Evolutionary conservation across 495 filamentous ascomycete genomes (phyloP).

Genomic region (Lasiosphaeria hispida): DNA sequence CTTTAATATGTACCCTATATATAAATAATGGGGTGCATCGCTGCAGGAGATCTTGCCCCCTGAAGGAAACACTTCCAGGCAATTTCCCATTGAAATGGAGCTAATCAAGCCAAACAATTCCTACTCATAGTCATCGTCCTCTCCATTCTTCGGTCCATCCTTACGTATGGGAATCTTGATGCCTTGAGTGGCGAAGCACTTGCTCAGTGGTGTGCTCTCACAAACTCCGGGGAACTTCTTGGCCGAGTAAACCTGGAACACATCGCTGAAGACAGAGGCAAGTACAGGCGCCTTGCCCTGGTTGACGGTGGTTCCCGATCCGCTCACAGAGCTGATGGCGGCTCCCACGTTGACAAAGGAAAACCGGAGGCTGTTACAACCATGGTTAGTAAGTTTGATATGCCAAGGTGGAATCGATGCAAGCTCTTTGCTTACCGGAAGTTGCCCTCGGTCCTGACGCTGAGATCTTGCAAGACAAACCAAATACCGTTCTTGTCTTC

Average conservation of each 20-base stretch:
- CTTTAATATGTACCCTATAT: no score
- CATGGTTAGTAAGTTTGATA: background rate
- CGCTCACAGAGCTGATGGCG: slow-evolving; percentile 22
- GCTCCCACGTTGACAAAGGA: slow-evolving; percentile 80
- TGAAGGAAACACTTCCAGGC: no score
- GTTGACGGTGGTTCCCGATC: slow-evolving; percentile 53
- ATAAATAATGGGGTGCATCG: no score
- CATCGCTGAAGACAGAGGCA: slow-evolving; percentile 81
- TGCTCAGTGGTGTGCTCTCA: slow-evolving; percentile 89
- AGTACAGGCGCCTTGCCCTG: slow-evolving; percentile 79
- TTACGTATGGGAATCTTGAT: slow-evolving; percentile 95
- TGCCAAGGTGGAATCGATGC: background rate
- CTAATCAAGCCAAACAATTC: background rate
- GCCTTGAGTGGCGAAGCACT: slow-evolving; percentile 91
- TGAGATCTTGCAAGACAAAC: slow-evolving; percentile 96
- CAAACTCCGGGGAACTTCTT: slow-evolving; percentile 99
- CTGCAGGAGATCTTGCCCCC: no score
- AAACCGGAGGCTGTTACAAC: slow-evolving; percentile 41
- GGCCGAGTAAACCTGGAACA: slow-evolving; percentile 90
- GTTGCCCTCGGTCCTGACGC: slow-evolving; percentile 84
- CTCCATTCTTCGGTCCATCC: slow-evolving; percentile 66
- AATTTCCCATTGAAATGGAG: background rate
- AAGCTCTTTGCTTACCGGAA: slow-evolving; percentile 65
- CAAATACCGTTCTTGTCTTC: slow-evolving; percentile 87
- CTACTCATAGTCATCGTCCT: slow-evolving; percentile 62